Evolutionary conservation across 2,329 filamentous ascomycete genomes (phyloP), one percentile per base, ranked within the genome.

Genomic region (Thermochaetoides dissita): DNA sequence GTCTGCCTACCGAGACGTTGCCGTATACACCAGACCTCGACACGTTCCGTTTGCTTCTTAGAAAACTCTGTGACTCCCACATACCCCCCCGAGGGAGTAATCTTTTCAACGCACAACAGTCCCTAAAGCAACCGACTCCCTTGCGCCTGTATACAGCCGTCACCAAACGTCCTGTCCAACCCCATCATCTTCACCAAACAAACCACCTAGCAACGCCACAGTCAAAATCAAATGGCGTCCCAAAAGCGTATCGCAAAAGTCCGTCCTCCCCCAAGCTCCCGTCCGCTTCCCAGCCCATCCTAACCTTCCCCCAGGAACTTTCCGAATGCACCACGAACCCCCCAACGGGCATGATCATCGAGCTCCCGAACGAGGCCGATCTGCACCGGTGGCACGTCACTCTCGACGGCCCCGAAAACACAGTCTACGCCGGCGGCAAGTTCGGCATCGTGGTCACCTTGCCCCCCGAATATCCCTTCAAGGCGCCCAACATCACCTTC

Each of bases 391-490:
- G 73, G 73, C 63, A 68, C 57, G 57, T 72, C 48, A 60, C 57
- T 10, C 60, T 76, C 44, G 34, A 53, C 2, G 69, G 69, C 2
- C 71, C 72, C 0, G 38, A 62, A 3, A 45, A 50, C 32, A 65
- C 67, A 3, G 54, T 63, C 50, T 77, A 74, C 64, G 56, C 61
- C 68, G 79, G 77, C 53, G 87, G 87, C 56, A 67, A 65, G 51
- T 95, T 86, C 72, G 74, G 75, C 51, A 65, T 95, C 47, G 64
- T 79, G 48, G 69, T 94, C 52, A 70, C 63, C 34, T 76, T 95
- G 8, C 86, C 87, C 10, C 64, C 68, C 53, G 81, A 86, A 56
- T 94, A 94, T 68, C 87, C 87, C 32, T 94, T 94, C 77, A 91
- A 91, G 64, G 78, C 86, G 17, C 87, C 87, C 10, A 67, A 72